phyloP scores from a whole-genome alignment of 106 monocot species.

The Phalaenopsis aphrodite region DNA sequence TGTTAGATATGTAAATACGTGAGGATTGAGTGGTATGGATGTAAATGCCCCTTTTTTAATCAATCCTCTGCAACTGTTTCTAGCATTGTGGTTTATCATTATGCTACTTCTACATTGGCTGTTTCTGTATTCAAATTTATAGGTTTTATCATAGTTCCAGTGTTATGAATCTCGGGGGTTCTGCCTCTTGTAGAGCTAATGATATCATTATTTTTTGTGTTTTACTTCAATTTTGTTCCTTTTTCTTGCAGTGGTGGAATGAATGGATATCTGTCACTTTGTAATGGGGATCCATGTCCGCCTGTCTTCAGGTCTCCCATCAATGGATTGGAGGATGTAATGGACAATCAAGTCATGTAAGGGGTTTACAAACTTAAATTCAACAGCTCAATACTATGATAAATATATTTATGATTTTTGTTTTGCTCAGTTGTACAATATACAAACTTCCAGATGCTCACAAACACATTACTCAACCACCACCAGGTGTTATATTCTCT shows the following conservation, averaged over 20 bases:
- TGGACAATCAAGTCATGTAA: slow-evolving; percentile 98
- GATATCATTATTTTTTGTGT: background rate
- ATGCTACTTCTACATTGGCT: background rate
- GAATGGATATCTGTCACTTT: slow-evolving; percentile 88
- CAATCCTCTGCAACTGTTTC: background rate
- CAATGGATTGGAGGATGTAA: slow-evolving; percentile 77
- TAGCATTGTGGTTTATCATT: background rate
- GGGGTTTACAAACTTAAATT: slow-evolving; percentile 4
- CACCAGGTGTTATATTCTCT: slow-evolving; percentile 71
- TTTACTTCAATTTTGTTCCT: background rate
- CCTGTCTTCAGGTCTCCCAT: slow-evolving; percentile 94
- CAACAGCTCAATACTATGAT: background rate
- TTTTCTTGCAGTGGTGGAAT: slow-evolving; percentile 76
- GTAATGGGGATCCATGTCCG: slow-evolving; percentile 89
- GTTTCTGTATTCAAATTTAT: background rate
- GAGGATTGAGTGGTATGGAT: too few species aligned
- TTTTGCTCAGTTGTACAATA: slow-evolving; percentile 65
- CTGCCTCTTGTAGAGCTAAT: background rate
- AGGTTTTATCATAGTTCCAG: background rate
- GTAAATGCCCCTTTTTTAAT: too few species aligned
- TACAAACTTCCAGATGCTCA: slow-evolving; percentile 94
- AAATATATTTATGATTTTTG: slow-evolving; percentile 12
- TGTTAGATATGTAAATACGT: too few species aligned
- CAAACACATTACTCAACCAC: slow-evolving; percentile 68
- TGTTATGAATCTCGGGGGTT: background rate